Conservation (phyloP, 306 rosid species). For the Geum urbanum region DNA sequence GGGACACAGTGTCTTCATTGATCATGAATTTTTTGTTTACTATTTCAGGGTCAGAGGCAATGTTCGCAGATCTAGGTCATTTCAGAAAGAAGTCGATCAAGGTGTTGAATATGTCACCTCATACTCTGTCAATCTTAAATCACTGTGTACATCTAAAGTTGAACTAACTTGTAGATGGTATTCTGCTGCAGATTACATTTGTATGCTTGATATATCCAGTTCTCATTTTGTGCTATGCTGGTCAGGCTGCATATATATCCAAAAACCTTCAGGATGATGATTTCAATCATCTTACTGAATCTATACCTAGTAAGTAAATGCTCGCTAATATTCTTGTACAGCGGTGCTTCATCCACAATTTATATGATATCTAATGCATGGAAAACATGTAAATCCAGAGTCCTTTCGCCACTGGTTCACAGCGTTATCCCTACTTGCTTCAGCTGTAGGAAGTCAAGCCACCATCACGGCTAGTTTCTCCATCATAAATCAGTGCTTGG, state of each 20-base stretch:
- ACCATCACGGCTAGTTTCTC: constrained; percentile 84
- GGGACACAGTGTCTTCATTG: constrained; percentile 4
- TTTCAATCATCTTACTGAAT: constrained; percentile 57
- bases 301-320: constrained; percentile 57
- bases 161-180: constrained; percentile 26
- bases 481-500: constrained; percentile 71
- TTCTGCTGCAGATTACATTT: constrained; percentile 55
- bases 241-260: constrained; percentile 78
- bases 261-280: constrained; percentile 33
- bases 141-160: neutral
- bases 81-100: constrained; percentile 74
- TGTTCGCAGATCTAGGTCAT: constrained; percentile 79
- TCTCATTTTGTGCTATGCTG: constrained; percentile 67
- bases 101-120: constrained; percentile 30
- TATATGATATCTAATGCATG: constrained; percentile 21
- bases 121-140: constrained; percentile 8
- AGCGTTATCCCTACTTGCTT: constrained; percentile 54
- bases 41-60: constrained; percentile 68
- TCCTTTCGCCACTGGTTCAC: constrained; percentile 40
- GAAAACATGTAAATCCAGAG: constrained; percentile 35
- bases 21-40: constrained; percentile 8
- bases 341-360: constrained; percentile 2
- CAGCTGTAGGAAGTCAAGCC: constrained; percentile 92
- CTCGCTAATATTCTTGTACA: constrained; percentile 2
- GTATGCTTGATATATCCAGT: constrained; percentile 74